These are phyloP conservation scores for Rhodotorula kratochvilovae DNA, from an alignment of 768 basidiomycete species.

Conservation along the genomic window DNA sequence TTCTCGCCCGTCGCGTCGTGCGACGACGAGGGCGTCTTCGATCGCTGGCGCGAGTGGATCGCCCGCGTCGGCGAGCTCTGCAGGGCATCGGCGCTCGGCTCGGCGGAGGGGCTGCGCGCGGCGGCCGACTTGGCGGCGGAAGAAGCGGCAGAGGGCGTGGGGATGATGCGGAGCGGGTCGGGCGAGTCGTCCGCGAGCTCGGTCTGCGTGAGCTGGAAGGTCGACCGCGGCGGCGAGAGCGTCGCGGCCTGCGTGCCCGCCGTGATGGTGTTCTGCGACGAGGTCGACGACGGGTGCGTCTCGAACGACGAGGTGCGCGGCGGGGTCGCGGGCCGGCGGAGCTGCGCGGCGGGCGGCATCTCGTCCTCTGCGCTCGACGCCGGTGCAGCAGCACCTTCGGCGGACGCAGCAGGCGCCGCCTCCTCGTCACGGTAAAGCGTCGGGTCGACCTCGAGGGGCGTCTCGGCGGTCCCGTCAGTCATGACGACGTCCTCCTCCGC, in stretches of 20 bases:
- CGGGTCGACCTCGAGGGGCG: neutral
- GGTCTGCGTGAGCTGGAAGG: neutral
- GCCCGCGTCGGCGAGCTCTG: neutral
- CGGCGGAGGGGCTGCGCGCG: neutral
- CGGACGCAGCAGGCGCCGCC: neutral
- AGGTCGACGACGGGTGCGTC: neutral
- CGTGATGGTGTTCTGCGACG: neutral
- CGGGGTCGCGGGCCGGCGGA: neutral
- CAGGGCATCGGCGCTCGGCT: neutral
- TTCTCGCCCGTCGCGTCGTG: neutral
- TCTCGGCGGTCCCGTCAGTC: neutral
- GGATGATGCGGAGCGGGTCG: slow-evolving; percentile 5
- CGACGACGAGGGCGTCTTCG: neutral
- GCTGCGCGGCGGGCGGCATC: neutral
- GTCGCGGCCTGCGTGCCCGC: neutral
- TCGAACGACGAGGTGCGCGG: neutral
- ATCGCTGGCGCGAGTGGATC: neutral
- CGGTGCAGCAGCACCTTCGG: neutral
- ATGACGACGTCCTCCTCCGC: neutral
- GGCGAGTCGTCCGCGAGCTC: slow-evolving; percentile 4
- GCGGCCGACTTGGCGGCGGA: neutral
- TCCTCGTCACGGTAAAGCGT: neutral
- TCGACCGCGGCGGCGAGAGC: neutral
- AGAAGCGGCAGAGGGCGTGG: neutral
- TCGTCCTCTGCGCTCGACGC: neutral